Conservation (phyloP, 2,329 filamentous ascomycete species). For the Diaporthe caulivora region DNA sequence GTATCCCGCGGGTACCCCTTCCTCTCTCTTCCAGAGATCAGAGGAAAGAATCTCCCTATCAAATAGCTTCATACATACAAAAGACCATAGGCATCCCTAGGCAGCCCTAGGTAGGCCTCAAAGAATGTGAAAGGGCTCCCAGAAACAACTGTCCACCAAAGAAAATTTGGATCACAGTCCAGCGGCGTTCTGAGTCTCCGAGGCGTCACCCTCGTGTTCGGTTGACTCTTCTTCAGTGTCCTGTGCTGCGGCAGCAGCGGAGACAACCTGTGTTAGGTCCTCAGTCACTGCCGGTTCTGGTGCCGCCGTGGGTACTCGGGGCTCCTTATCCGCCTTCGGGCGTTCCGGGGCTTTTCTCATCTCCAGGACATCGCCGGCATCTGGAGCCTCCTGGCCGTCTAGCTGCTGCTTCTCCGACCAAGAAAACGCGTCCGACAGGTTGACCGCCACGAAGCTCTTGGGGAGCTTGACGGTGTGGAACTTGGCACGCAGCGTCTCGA, state of each 20-base stretch:
- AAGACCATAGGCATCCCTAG: no score
- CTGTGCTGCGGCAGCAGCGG: conserved; percentile 34
- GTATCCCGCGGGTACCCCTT: no score
- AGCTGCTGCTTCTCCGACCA: conserved; percentile 66
- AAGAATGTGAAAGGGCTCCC: no score
- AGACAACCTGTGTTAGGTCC: conserved; percentile 18
- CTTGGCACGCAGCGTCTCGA: conserved; percentile 93
- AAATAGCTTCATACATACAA: no score
- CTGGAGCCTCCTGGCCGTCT: conserved; percentile 50
- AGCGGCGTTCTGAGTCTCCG: conserved; percentile 3
- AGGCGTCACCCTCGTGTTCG: neutral
- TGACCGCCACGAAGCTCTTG: conserved; percentile 75
- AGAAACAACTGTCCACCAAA: no score
- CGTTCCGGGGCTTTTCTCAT: conserved; percentile 52
- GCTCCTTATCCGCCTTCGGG: conserved; percentile 12
- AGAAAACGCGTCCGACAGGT: conserved; percentile 72
- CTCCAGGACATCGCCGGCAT: conserved; percentile 51
- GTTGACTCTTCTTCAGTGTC: conserved; percentile 27
- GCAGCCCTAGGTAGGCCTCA: no score
- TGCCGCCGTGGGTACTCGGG: conserved; percentile 6
- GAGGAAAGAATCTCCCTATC: no score
- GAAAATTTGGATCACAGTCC: neutral
- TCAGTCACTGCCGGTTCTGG: conserved; percentile 30
- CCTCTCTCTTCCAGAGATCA: no score
- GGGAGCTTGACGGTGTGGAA: conserved; percentile 85